Conservation (phyloP, 371 early-diverging fungal genomes). For the Mucor circinelloides region DNA sequence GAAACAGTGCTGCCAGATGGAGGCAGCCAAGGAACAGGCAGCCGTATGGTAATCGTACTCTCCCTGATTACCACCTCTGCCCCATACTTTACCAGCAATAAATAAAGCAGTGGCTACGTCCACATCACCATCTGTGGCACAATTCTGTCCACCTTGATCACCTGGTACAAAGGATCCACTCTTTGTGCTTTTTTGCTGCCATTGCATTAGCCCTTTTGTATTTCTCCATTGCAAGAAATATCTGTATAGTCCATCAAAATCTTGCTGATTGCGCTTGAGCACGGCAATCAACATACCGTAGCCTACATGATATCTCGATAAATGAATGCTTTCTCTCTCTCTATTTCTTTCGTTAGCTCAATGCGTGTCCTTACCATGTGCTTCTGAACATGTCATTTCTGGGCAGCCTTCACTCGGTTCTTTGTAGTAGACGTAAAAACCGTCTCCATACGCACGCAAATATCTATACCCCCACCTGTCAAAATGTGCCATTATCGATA, state of each 20-base stretch:
- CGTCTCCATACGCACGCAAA: slow-evolving; percentile 45
- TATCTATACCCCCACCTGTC: slow-evolving; percentile 28
- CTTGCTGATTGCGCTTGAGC: slow-evolving; percentile 57
- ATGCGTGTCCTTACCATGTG: slow-evolving; percentile 38
- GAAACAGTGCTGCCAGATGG: slow-evolving; percentile 59
- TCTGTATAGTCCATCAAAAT: slow-evolving; percentile 62
- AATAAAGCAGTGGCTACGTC: slow-evolving; percentile 63
- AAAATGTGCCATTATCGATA: background rate
- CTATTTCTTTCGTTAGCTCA: background rate
- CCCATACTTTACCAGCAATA: slow-evolving; percentile 60
- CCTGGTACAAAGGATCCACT: slow-evolving; percentile 46
- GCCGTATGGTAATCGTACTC: slow-evolving; percentile 53
- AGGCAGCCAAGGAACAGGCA: slow-evolving; percentile 46
- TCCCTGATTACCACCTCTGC: slow-evolving; percentile 52
- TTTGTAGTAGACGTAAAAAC: slow-evolving; percentile 52
- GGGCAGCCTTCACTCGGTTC: slow-evolving; percentile 39
- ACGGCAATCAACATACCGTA: slow-evolving; percentile 69
- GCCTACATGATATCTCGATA: slow-evolving; percentile 25
- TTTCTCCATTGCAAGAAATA: slow-evolving; percentile 61
- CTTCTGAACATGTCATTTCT: slow-evolving; percentile 56
- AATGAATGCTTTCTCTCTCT: too few relatives aligned
- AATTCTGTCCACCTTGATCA: slow-evolving; percentile 56
- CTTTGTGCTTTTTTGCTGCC: slow-evolving; percentile 56
- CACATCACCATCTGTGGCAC: slow-evolving; percentile 68
- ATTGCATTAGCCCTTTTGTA: slow-evolving; percentile 60